phyloP scores from a whole-genome alignment of 2,329 filamentous ascomycete species.

The Calonectria naviculata region DNA sequence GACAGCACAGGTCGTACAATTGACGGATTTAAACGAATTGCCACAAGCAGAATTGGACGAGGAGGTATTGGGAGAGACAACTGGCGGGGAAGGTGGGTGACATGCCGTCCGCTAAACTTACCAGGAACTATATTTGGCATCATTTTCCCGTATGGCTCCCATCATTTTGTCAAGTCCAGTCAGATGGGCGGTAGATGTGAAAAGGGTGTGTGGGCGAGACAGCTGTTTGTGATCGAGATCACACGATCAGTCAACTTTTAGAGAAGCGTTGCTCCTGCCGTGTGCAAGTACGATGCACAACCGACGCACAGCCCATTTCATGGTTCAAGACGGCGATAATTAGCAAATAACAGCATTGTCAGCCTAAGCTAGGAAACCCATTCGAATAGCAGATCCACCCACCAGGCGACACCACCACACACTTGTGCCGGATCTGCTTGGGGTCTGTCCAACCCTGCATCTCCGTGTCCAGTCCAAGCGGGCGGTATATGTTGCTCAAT shows the following conservation, averaged over 20 bases:
- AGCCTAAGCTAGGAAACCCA: background rate
- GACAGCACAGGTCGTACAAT: background rate
- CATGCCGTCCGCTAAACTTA: background rate
- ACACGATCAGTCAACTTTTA: slow-evolving; percentile 14
- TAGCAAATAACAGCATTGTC: background rate
- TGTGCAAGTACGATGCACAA: slow-evolving; percentile 9
- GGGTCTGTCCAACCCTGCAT: background rate
- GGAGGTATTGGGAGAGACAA: background rate
- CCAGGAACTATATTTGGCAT: slow-evolving; percentile 21
- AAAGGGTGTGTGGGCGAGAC: background rate
- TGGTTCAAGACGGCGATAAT: background rate
- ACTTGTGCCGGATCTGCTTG: background rate
- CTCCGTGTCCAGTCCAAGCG: background rate
- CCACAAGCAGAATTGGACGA: background rate
- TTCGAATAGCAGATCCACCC: background rate
- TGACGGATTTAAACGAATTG: background rate
- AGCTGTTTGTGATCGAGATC: slow-evolving; percentile 15
- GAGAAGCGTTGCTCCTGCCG: background rate
- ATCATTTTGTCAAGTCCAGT: background rate
- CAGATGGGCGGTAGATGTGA: background rate
- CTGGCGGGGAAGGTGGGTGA: background rate
- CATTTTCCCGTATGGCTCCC: background rate
- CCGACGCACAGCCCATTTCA: background rate
- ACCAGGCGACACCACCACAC: background rate
- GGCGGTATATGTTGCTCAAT: background rate